Evolutionary conservation across 306 rosid genomes (phyloP), one percentile per base, ranked within the genome.

Genomic region (Argentina anserina): DNA sequence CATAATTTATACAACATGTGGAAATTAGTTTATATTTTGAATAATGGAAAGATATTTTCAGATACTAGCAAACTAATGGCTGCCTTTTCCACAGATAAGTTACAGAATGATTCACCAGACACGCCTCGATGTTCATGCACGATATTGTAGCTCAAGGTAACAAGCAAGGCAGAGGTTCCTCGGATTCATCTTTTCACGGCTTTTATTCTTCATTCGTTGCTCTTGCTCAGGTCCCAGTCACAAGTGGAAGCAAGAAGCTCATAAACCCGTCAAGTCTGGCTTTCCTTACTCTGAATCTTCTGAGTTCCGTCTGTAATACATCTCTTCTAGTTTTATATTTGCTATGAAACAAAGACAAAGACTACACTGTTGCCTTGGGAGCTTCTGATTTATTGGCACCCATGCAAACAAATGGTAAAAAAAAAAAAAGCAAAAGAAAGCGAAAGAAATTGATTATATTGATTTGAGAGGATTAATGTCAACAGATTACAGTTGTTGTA

Each of bases 71-170:
- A 20, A 55, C 20, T 72, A 31, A 68, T 3, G 56, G 31, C n/a
- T 47, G 58, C 26, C 20, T n/a, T 72, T 67, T 75, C 21, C 26
- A 52, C 76, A 83, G 87, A 76, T 25, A 80, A 70, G 43, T 28
- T 65, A 74, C 77, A 69, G 63, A 74, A 65, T 63, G 84, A 68
- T 68, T 80, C 76, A 37, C 76, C 67, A 9, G 69, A 70, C 72
- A 64, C 55, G 66, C 36, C 67, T 13, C 65, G 82, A 72, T 83
- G 87, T 64, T 66, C 74, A 58, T 83, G 87, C 65, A 23, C 84
- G 11, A 80, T 83, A 67, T 63, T 83, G 81, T 83, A 83, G 77
- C 53, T 62, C 52, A 76, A 37, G 39, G 11, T 31, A 73, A 65
- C 69, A 10, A 49, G 46, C 42, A 61, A 26, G 39, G 9, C 34